Base-by-base conservation (phyloP, 2,329 filamentous ascomycete genomes). In the Ophiosphaerella korrae region DNA sequence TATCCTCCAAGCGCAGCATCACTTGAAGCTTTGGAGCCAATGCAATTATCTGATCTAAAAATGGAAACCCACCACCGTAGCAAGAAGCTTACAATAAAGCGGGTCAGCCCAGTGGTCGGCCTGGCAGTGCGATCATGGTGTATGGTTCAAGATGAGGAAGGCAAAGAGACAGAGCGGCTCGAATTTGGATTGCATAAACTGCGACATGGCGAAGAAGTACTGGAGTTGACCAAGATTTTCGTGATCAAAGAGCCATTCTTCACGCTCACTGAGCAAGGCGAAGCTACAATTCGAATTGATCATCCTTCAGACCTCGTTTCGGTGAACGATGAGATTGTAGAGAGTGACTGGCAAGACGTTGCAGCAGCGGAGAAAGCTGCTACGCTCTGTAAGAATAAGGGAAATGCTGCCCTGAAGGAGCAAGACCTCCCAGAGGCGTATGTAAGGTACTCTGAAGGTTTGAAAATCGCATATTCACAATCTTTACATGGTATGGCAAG, bases 211-310 rank as follows among this genome's bases (percentile, higher is more conserved):
- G 55, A 72, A 3, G 63, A 77, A 5, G 58, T 75, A 0, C 43
- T 83, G 3, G 50, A 58, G 0, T 45, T 66, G 5, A 67, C 70
- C 1, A 67, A 64, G 11, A 58, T 77, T 0, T 70, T 76, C 9
- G 58, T 84, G 24, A 45, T 85, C 24, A 85, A 84, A 51, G 82
- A 85, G 46, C 81, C 82, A 0, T 85, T 78, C 55, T 76, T 84
- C 52, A 82, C 79, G 48, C 40, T 64, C 0, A 71, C 72, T 4
- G 65, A 66, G 0, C 65, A 79, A 18, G 76, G 76, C 1, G 47
- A 68, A 2, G 79, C 79, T 58, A 75, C 68, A 0, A 31, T 85
- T 18, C 74, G 80, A 2, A 78, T 84, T 11, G 82, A 85, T 47
- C 82, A 85, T 60, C 63, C 79, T 14, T 77, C 75, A 21, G 82